Evolutionary conservation across 2,329 filamentous ascomycete genomes (phyloP).

Genomic region (Aspergillus intermedius): DNA sequence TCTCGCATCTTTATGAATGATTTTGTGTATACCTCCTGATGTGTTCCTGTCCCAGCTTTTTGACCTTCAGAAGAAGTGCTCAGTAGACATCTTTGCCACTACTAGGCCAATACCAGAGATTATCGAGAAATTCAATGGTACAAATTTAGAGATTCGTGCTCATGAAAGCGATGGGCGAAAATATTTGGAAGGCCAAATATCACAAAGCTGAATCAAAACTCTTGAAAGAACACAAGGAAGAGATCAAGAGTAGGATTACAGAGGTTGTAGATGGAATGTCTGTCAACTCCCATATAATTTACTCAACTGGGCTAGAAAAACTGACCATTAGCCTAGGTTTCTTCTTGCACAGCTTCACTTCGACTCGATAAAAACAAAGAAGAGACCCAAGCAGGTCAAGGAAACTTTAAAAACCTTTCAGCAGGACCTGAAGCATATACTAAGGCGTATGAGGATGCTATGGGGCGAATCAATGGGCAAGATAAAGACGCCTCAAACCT

Average conservation of each 20-base stretch:
- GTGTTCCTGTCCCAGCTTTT: constrained; percentile 11
- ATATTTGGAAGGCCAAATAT: constrained; percentile 19
- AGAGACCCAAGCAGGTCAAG: neutral
- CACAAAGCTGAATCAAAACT: constrained; percentile 4
- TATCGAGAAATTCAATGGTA: constrained; percentile 11
- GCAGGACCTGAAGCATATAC: constrained; percentile 29
- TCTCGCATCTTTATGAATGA: no score
- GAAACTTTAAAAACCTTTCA: constrained; percentile 24
- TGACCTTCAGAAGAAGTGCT: constrained; percentile 9
- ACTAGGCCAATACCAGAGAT: constrained; percentile 24
- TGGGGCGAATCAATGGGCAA: constrained; percentile 40
- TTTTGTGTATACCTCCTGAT: no score
- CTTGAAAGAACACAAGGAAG: constrained; percentile 4
- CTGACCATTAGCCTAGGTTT: constrained; percentile 13
- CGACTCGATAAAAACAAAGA: constrained; percentile 6
- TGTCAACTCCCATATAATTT: constrained; percentile 7
- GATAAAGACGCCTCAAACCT: no score
- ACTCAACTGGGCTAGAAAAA: neutral
- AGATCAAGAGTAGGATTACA: constrained; percentile 19
- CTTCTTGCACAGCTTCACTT: constrained; percentile 18
- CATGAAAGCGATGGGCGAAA: constrained; percentile 23
- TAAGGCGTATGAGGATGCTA: constrained; percentile 36
- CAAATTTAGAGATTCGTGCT: constrained; percentile 28
- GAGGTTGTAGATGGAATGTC: constrained; percentile 27
- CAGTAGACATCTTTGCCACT: constrained; percentile 21